Evolutionary conservation across 306 rosid species (phyloP).

Genomic region (Cucurbita maxima): DNA sequence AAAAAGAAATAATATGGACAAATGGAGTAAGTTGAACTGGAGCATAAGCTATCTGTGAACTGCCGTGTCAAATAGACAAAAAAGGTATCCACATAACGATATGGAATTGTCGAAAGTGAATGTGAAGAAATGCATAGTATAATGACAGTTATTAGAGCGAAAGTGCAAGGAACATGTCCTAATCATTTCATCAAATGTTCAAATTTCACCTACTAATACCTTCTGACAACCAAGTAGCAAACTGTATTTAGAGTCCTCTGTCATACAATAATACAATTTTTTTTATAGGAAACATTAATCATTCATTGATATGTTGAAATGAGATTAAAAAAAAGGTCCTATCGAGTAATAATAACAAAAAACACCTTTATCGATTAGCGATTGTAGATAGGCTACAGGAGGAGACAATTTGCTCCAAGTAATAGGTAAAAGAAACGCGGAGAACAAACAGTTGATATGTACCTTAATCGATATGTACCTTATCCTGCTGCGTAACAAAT

Average conservation of each 20-base stretch:
- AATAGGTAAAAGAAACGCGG: background rate
- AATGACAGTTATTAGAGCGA: background rate
- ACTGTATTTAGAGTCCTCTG: background rate
- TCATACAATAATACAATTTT: background rate
- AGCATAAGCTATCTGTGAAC: background rate
- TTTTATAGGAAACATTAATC: no score
- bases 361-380: background rate
- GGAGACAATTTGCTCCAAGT: background rate
- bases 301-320: background rate
- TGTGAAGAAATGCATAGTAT: background rate
- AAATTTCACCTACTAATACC: background rate
- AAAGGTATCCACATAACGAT: background rate
- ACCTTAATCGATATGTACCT: slow-evolving; percentile 61
- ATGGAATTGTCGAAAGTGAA: background rate
- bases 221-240: background rate
- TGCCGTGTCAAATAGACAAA: background rate
- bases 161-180: background rate
- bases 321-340: background rate
- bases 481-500: slow-evolving; percentile 73
- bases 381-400: background rate
- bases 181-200: background rate
- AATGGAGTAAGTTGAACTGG: background rate
- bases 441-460: slow-evolving; percentile 5
- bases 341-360: background rate
- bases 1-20: background rate